Base-by-base conservation (phyloP, 192 early-diverging fungal species). In the Cladochytrium replicatum region DNA sequence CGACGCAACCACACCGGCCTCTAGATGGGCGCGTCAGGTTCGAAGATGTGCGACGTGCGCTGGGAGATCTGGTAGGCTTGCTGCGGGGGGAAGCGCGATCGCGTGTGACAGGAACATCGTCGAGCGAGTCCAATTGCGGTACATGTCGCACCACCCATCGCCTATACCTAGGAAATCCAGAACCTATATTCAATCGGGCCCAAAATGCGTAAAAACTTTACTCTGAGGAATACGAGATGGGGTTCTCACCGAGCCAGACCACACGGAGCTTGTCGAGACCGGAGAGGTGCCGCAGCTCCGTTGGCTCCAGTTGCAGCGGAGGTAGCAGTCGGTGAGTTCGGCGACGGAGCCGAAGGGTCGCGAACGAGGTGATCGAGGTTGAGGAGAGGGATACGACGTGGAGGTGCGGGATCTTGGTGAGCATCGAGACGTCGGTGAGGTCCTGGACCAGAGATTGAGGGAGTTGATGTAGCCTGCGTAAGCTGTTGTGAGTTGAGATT, bases 381-480 rank as follows among this genome's bases (percentile, higher is more conserved):
- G 66, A 55, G 2, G 68, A 58, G 15, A 70, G 41, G 6, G 68
- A 70, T 9, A 70, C 40, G 34, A 70, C 68, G 48, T 66, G 56
- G 46, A 70, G 31, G 11, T 47, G 37, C 6, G 51, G 55, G 25
- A 70, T 7, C 9, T 48, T 17, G 15, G 26, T 28, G 7, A 70
- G 48, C 21, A 61, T 48, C 0, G 58, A 57, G 1, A 70, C 63
- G 34, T 70, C 63, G n/a, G 55, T 51, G 19, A 70, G 34, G 32
- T 61, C 54, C 46, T 70, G 63, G 4, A 62, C 68, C 68, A 70
- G 26, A 70, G 34, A 45, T 70, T 70, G 47, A 70, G 49, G 30
- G 55, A 56, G 37, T 41, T 55, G 23, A 70, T 58, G 39, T 32
- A 43, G n/a, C 45, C 59, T 61, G n/a, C n/a, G n/a, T n/a, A n/a